Conservation (phyloP, 2,329 filamentous ascomycete species). For the Ascochyta koolunga region DNA sequence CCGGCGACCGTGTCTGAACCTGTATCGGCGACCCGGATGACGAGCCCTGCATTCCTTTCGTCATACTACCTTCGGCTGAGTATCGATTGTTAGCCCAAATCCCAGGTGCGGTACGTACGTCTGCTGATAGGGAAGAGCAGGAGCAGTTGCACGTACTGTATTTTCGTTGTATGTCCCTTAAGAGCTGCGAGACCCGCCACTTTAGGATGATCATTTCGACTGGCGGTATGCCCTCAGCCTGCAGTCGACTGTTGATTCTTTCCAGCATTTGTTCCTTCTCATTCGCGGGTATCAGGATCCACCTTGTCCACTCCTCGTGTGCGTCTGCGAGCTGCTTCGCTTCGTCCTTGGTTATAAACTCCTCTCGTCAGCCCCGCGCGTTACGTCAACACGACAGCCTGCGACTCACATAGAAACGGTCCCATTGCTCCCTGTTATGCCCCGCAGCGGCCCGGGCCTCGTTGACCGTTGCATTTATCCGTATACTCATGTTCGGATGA, state of each 20-base stretch:
- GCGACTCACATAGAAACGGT: constrained; percentile 46
- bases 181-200: constrained; percentile 45
- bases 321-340: constrained; percentile 45
- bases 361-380: constrained; percentile 30
- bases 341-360: constrained; percentile 49
- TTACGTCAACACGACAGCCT: constrained; percentile 12
- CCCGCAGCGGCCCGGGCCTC: constrained; percentile 44
- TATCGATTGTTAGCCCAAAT: constrained; percentile 39
- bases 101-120: constrained; percentile 27
- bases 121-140: constrained; percentile 25
- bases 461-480: constrained; percentile 47
- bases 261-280: constrained; percentile 45
- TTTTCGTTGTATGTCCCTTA: constrained; percentile 46
- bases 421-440: constrained; percentile 48
- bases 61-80: constrained; percentile 47
- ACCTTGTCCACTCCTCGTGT: constrained; percentile 46
- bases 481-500: constrained; percentile 44
- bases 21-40: constrained; percentile 38
- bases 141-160: constrained; percentile 41
- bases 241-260: constrained; percentile 43
- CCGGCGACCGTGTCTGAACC: constrained; percentile 32
- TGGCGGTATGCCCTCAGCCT: constrained; percentile 43
- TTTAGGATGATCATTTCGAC: constrained; percentile 48
- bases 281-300: constrained; percentile 47
- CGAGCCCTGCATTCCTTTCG: constrained; percentile 38